A percentile compares a stretch with the other conserved stretches of the same genome.
phyloP scores from a whole-genome alignment of 306 rosid species.

The Glycine latifolia region DNA sequence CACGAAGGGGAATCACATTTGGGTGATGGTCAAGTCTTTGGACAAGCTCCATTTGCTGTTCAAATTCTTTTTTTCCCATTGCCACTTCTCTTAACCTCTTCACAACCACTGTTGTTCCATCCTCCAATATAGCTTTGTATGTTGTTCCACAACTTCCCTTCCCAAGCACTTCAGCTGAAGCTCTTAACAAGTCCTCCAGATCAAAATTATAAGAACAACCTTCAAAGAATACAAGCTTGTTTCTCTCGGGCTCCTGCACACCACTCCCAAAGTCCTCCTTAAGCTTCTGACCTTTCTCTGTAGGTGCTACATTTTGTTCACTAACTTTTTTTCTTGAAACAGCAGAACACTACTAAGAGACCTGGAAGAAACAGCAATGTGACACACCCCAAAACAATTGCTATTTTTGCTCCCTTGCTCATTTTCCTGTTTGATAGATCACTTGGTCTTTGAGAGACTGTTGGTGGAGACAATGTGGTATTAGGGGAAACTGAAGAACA shows the following conservation, averaged over 20 bases:
- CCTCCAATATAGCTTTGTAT: conserved; percentile 84
- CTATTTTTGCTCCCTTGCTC: conserved; percentile 57
- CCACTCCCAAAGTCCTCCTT: conserved; percentile 78
- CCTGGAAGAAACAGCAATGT: conserved; percentile 51
- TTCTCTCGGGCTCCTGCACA: conserved; percentile 80
- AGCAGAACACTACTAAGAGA: conserved; percentile 54
- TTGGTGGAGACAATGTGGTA: conserved; percentile 43
- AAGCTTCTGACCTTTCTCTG: conserved; percentile 63
- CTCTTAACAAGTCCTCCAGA: conserved; percentile 83
- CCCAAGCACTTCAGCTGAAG: conserved; percentile 87
- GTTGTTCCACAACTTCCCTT: conserved; percentile 86
- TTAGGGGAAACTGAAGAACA: conserved; percentile 59
- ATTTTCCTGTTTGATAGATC: conserved; percentile 57
- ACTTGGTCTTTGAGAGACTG: conserved; percentile 45
- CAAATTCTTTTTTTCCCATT: conserved; percentile 73
- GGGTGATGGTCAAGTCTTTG: conserved; percentile 67
- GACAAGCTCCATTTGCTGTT: conserved; percentile 76
- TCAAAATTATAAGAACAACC: conserved; percentile 70
- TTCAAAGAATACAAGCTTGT: conserved; percentile 68
- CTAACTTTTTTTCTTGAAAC: conserved; percentile 62
- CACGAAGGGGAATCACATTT: conserved; percentile 69
- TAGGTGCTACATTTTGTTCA: conserved; percentile 45
- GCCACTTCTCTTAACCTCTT: conserved; percentile 77
- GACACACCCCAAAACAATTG: conserved; percentile 57
- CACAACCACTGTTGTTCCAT: conserved; percentile 73